phyloP scores from a whole-genome alignment of 352 stramenopile species.

The Phytophthora brassicae region DNA sequence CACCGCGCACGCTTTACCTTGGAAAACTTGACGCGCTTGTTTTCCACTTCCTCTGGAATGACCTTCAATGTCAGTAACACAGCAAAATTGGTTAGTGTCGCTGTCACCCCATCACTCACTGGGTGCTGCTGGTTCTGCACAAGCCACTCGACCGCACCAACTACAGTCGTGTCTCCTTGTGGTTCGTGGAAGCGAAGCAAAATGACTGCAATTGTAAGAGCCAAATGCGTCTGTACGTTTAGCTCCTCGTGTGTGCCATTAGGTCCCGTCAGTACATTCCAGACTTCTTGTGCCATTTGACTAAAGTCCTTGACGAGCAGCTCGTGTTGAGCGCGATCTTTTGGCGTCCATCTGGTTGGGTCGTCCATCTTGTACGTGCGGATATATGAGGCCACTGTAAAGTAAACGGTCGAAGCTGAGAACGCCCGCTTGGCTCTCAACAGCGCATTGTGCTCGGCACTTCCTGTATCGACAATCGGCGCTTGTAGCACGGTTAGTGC shows the following conservation, averaged over 20 bases:
- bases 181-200: constrained; percentile 76
- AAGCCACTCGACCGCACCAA: constrained; percentile 74
- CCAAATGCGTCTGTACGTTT: constrained; percentile 69
- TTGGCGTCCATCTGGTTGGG: constrained; percentile 44
- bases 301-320: constrained; percentile 61
- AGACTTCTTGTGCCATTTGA: constrained; percentile 68
- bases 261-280: constrained; percentile 71
- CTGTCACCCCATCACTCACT: constrained; percentile 39
- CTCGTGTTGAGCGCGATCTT: constrained; percentile 58
- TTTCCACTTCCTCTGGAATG: constrained; percentile 78
- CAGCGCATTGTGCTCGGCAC: constrained; percentile 31
- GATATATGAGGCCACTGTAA: constrained; percentile 61
- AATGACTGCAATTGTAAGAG: constrained; percentile 77
- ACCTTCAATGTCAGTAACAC: constrained; percentile 76
- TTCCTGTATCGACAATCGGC: constrained; percentile 43
- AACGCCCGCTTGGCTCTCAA: constrained; percentile 63
- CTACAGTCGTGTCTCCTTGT: constrained; percentile 47
- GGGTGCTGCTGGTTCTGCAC: constrained; percentile 68
- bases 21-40: constrained; percentile 78
- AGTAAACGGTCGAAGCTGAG: constrained; percentile 73
- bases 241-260: constrained; percentile 53
- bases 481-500: constrained; percentile 57
- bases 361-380: constrained; percentile 77
- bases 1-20: constrained; percentile 67
- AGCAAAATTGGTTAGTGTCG: constrained; percentile 68